Percentiles rank a stretch among this genome's conserved stretches.
Evolutionary conservation across 2,329 filamentous ascomycete species (phyloP).

Genomic region (Penicillium occitanis): DNA sequence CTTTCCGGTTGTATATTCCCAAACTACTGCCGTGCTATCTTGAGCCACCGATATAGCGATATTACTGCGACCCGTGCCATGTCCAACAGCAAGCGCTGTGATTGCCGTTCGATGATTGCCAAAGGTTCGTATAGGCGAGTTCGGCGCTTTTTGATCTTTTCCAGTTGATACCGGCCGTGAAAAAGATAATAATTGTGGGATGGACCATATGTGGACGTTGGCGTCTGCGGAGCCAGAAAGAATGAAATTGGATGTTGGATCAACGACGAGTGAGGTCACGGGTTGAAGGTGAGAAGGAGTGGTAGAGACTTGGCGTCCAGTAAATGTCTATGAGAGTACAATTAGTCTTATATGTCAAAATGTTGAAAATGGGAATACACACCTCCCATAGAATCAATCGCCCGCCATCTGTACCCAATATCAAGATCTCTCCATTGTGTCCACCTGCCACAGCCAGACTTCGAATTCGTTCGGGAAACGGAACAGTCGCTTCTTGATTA

Average conservation of each 20-base stretch:
- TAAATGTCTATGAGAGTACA: slow-evolving; percentile 37
- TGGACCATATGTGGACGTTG: slow-evolving; percentile 88
- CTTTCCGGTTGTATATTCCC: slow-evolving; percentile 82
- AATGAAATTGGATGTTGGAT: slow-evolving; percentile 59
- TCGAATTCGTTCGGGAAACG: slow-evolving; percentile 82
- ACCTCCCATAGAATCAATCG: slow-evolving; percentile 93
- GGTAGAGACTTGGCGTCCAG: slow-evolving; percentile 47
- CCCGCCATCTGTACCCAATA: slow-evolving; percentile 81
- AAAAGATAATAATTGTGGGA: slow-evolving; percentile 70
- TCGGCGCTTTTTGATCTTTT: slow-evolving; percentile 44
- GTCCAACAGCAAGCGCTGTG: slow-evolving; percentile 57
- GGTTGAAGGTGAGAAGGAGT: slow-evolving; percentile 45
- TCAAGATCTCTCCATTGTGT: slow-evolving; percentile 59
- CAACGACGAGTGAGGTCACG: slow-evolving; percentile 71
- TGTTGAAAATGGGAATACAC: slow-evolving; percentile 30
- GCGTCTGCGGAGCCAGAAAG: slow-evolving; percentile 63
- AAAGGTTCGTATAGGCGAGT: slow-evolving; percentile 73
- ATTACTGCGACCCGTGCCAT: slow-evolving; percentile 70
- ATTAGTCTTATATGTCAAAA: slow-evolving; percentile 17
- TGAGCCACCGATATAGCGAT: slow-evolving; percentile 80
- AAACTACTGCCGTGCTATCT: slow-evolving; percentile 86
- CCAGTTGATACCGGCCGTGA: slow-evolving; percentile 45
- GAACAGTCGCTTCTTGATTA: slow-evolving; percentile 83
- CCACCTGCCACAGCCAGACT: slow-evolving; percentile 71
- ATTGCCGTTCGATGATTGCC: slow-evolving; percentile 63